Conservation (phyloP, 257 asterid genomes). For the Plantago major region DNA sequence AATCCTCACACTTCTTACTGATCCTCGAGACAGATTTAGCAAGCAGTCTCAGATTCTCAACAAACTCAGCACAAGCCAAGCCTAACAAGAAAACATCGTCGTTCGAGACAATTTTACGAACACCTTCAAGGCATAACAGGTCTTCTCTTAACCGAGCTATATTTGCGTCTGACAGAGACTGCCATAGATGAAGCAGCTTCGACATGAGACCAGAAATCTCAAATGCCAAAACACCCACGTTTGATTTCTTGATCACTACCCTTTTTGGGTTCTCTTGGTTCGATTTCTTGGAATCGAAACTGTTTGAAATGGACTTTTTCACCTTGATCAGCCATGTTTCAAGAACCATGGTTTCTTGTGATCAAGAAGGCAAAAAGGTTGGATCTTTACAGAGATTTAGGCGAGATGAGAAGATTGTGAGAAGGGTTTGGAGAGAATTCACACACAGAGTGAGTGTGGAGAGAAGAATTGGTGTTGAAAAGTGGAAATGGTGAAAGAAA, state of each 20-base stretch:
- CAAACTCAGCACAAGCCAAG: slow-evolving; percentile 79
- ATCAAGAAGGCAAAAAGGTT: neutral
- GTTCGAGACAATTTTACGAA: slow-evolving; percentile 79
- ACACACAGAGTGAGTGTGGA: slow-evolving; percentile 8
- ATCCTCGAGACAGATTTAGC: slow-evolving; percentile 57
- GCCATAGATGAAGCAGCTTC: slow-evolving; percentile 89
- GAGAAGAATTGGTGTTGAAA: slow-evolving; percentile 9
- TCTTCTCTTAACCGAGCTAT: slow-evolving; percentile 53
- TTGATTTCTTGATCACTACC: slow-evolving; percentile 46
- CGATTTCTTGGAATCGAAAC: slow-evolving; percentile 41
- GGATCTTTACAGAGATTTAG: slow-evolving; percentile 17
- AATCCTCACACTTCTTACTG: slow-evolving; percentile 56
- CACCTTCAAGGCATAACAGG: slow-evolving; percentile 67
- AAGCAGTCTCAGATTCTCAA: slow-evolving; percentile 48
- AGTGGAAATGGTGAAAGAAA: slow-evolving; percentile 12
- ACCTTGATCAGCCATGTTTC: slow-evolving; percentile 74
- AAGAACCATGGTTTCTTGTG: slow-evolving; percentile 39
- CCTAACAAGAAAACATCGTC: slow-evolving; percentile 71
- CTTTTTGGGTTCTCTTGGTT: slow-evolving; percentile 31
- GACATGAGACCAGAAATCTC: slow-evolving; percentile 80
- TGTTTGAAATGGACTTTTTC: slow-evolving; percentile 46
- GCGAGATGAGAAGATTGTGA: slow-evolving; percentile 28
- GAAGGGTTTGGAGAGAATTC: slow-evolving; percentile 49
- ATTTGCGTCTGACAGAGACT: slow-evolving; percentile 57
- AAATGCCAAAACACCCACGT: slow-evolving; percentile 72